phyloP scores from a whole-genome alignment of 1,139 yeast genomes.

The Suhomyces terraborum region DNA sequence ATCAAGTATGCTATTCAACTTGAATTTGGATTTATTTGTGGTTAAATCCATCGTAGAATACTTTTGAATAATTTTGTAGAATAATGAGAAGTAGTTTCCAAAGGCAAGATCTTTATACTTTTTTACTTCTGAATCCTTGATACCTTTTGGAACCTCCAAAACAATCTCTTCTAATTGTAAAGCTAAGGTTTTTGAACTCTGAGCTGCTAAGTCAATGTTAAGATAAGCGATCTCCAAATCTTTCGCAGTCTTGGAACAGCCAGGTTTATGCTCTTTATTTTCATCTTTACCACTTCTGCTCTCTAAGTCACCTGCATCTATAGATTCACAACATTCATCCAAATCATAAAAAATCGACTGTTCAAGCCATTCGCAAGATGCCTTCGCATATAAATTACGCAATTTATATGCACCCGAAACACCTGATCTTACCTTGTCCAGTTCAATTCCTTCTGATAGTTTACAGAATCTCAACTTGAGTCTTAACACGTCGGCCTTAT shows the following conservation, averaged over 20 bases:
- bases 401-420: constrained; percentile 57
- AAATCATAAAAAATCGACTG: constrained; percentile 43
- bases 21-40: constrained; percentile 45
- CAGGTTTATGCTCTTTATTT: constrained; percentile 1
- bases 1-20: constrained; percentile 58
- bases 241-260: constrained; percentile 17
- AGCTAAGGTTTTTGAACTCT: constrained; percentile 61
- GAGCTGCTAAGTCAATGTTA: constrained; percentile 66
- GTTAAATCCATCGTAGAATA: constrained; percentile 38
- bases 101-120: constrained; percentile 66
- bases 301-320: not conserved
- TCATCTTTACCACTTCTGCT: constrained; percentile 1
- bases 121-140: constrained; percentile 55
- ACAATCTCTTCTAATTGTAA: constrained; percentile 55
- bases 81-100: constrained; percentile 69
- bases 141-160: constrained; percentile 63
- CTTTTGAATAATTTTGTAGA: constrained; percentile 70
- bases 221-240: constrained; percentile 53
- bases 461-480: constrained; percentile 63
- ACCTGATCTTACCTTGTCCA: constrained; percentile 39
- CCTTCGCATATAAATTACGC: constrained; percentile 62
- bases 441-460: constrained; percentile 52
- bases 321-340: constrained; percentile 1
- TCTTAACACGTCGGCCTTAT: constrained; percentile 43
- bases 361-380: constrained; percentile 70